Percentiles rank a stretch among this genome's conserved stretches.
These are phyloP conservation scores for Cochlearia excelsa DNA, from an alignment of 345 rosid species.

Conservation along the genomic window DNA sequence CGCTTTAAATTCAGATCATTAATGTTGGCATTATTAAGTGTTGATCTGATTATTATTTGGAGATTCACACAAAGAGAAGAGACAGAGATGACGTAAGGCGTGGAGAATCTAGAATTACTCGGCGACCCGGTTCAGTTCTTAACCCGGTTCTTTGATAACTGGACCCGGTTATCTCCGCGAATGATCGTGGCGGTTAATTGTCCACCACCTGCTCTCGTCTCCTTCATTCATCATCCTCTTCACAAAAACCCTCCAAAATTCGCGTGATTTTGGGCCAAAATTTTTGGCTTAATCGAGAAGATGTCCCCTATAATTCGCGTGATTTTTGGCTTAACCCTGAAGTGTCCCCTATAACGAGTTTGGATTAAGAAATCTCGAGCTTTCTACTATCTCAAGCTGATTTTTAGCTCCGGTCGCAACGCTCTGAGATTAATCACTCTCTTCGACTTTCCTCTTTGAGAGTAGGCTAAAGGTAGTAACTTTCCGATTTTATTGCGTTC, in stretches of 20 bases:
- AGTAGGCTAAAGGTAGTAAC: conserved; percentile 12
- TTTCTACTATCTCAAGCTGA: background rate
- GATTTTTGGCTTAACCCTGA: too few species aligned
- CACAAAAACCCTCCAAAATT: too few species aligned
- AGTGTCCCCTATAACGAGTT: background rate
- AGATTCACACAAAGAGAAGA: background rate
- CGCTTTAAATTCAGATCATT: background rate
- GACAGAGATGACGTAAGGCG: conserved; percentile 12
- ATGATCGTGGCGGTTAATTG: conserved; percentile 1
- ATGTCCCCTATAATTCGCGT: too few species aligned
- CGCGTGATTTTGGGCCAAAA: too few species aligned
- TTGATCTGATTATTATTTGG: background rate
- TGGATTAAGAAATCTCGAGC: background rate
- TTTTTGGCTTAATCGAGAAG: too few species aligned
- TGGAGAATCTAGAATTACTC: conserved; percentile 8
- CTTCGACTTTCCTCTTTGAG: background rate
- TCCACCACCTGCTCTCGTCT: conserved; percentile 12
- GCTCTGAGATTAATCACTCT: conserved; percentile 1
- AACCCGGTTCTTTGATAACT: conserved; percentile 7
- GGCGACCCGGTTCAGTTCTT: conserved; percentile 14
- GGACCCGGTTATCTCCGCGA: conserved; percentile 10
- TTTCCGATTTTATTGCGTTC: background rate
- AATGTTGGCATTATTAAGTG: background rate
- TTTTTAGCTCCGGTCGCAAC: background rate
- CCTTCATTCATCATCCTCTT: background rate